A percentile compares a stretch with the other conserved stretches of the same genome.
phyloP scores from a whole-genome alignment of 495 filamentous ascomycete species.

The Aspergillus baeticus region DNA sequence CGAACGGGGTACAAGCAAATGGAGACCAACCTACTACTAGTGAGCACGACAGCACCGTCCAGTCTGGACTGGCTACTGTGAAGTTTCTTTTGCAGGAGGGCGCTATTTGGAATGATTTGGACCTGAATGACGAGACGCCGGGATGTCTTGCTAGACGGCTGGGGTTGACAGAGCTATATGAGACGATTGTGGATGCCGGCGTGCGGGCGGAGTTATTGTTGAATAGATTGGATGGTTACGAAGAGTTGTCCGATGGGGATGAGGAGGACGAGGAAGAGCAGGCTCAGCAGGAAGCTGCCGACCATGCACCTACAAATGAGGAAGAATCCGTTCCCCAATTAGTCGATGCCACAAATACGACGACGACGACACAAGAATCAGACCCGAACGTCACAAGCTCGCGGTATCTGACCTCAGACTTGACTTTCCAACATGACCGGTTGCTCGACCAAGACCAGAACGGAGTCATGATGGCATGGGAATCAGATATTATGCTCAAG shows the following conservation, averaged over 20 bases:
- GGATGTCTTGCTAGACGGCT: slow-evolving; percentile 80
- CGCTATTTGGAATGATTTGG: slow-evolving; percentile 96
- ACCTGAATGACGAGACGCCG: slow-evolving; percentile 81
- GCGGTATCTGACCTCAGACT: slow-evolving; percentile 72
- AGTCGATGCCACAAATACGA: slow-evolving; percentile 25
- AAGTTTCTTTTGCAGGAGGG: slow-evolving; percentile 78
- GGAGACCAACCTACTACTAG: slow-evolving; percentile 1
- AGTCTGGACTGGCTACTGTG: slow-evolving; percentile 63
- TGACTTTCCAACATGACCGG: slow-evolving; percentile 71
- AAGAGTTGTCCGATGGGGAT: slow-evolving; percentile 60
- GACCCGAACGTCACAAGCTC: slow-evolving; percentile 56
- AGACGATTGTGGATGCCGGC: slow-evolving; percentile 84
- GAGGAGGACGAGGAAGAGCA: slow-evolving; percentile 25
- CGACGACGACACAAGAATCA: slow-evolving; percentile 13
- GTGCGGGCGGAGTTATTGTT: slow-evolving; percentile 88
- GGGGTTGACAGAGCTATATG: slow-evolving; percentile 71
- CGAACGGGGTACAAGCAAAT: slow-evolving; percentile 26
- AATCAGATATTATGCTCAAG: slow-evolving; percentile 81
- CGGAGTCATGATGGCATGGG: slow-evolving; percentile 98
- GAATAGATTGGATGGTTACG: slow-evolving; percentile 72
- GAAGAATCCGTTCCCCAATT: slow-evolving; percentile 28
- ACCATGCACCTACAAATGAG: slow-evolving; percentile 3
- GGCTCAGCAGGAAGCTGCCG: slow-evolving; percentile 24
- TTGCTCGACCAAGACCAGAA: slow-evolving; percentile 80
- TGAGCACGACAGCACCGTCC: slow-evolving; percentile 40